These are phyloP conservation scores for Mucor mucedo DNA, from an alignment of 371 early-diverging fungal genomes.

Conservation along the genomic window DNA sequence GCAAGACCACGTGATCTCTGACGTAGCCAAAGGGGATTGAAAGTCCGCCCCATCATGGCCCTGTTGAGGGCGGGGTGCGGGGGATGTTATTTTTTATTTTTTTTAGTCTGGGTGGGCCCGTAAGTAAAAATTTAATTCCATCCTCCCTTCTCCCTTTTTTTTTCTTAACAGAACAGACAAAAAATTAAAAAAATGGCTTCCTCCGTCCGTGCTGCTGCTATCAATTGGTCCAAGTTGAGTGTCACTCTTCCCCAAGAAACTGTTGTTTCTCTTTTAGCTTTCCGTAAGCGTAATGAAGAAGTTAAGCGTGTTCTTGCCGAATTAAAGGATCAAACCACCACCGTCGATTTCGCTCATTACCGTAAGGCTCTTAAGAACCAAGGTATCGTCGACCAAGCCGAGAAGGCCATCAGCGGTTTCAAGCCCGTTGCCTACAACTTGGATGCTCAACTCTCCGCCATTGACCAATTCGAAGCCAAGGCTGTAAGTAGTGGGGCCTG, in stretches of 20 bases:
- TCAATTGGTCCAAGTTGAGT: constrained; percentile 91
- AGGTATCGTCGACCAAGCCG: constrained; percentile 86
- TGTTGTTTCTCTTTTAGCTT: constrained; percentile 80
- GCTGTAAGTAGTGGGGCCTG: constrained; percentile 68
- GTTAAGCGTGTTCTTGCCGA: constrained; percentile 80
- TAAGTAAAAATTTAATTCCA: not conserved
- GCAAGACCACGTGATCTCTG: not conserved
- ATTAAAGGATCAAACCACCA: constrained; percentile 80
- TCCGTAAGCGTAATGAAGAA: constrained; percentile 96
- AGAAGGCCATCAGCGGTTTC: constrained; percentile 82
- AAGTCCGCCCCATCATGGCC: constrained; percentile 1
- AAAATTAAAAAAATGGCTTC: constrained; percentile 31
- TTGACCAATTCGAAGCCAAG: constrained; percentile 86
- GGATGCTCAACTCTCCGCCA: constrained; percentile 84
- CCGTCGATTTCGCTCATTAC: constrained; percentile 90
- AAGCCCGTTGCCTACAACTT: constrained; percentile 87
- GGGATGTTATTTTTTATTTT: constrained; percentile 5
- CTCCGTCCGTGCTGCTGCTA: constrained; percentile 64
- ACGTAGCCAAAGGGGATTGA: not conserved
- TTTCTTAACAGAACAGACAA: not conserved
- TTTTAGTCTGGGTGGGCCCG: constrained; percentile 13
- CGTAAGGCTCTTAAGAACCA: constrained; percentile 88
- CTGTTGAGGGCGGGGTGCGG: not conserved
- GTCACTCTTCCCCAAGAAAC: constrained; percentile 90
- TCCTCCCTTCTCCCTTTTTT: constrained; percentile 20